These are phyloP conservation scores for Sambucus nigra DNA, from an alignment of 129 eudicot genomes.

Conservation along the genomic window DNA sequence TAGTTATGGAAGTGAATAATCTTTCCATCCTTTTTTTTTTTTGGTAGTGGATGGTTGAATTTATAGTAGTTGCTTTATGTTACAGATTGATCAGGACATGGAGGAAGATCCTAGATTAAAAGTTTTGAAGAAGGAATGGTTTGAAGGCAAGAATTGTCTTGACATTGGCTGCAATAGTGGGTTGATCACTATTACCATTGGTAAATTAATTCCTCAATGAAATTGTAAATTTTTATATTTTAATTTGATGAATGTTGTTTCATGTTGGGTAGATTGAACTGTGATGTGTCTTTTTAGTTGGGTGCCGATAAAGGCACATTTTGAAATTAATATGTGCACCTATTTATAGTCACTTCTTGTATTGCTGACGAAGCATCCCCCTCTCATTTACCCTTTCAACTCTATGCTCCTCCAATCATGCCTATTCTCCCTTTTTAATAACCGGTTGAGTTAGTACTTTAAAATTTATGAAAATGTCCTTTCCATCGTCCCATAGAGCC, in stretches of 20 bases:
- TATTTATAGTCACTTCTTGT: no score
- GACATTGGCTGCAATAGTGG: constrained; percentile 97
- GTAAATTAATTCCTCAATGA: constrained; percentile 20
- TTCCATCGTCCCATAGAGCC: no score
- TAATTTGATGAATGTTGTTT: no score
- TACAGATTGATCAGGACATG: constrained; percentile 58
- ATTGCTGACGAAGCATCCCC: no score
- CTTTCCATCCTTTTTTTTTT: not conserved
- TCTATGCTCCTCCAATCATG: no score
- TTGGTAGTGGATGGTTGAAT: not conserved
- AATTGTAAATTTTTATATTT: no score
- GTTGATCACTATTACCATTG: constrained; percentile 60
- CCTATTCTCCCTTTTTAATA: no score
- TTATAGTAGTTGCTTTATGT: not conserved
- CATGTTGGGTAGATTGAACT: not conserved
- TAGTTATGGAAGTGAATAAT: not conserved
- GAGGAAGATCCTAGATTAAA: constrained; percentile 88
- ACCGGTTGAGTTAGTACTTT: no score
- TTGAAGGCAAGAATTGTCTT: constrained; percentile 87
- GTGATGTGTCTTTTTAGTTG: not conserved
- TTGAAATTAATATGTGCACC: no score
- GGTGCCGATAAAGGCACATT: no score
- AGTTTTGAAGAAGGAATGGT: constrained; percentile 80
- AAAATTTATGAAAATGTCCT: no score
- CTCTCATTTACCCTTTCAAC: no score